Base-by-base conservation (phyloP, 1,284 basidiomycete genomes). In the Ganoderma lingzhi region DNA sequence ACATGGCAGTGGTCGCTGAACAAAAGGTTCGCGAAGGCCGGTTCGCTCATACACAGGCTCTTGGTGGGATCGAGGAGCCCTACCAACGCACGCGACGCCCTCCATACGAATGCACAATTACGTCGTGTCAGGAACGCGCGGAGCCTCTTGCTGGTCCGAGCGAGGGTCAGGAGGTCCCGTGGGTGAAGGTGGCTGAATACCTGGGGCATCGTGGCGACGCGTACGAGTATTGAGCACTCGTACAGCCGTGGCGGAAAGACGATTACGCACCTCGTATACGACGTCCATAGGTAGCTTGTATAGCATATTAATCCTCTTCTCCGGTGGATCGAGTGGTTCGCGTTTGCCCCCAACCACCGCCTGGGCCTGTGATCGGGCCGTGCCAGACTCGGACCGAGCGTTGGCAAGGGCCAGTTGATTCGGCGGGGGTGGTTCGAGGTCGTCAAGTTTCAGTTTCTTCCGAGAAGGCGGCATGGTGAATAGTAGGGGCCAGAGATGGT, bases 1-100 rank as follows among this genome's bases (percentile, higher is more conserved):
- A 78, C 77, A 64, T 71, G 70, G 48, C 76, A 75, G 61, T 74
- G 68, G 19, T 53, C 67, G 37, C 73, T 68, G 58, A 80, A 79
- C 2, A 73, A 53, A 37, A 78, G 65, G 35, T 72, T 62, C 1
- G 74, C 73, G 55, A 76, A 79, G 60, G 74, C 69, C 1, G 77
- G 75, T 59, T 82, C 80, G 53, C 72, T 75, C 60, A 81, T 59
- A 51, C 23, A 23, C 10, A 51, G 6, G 15, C 35, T 12, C n/a
- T n/a, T 14, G 19, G 5, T 8, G 9, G 32, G 56, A 17, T 35
- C 35, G 3, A 39, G 35, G 19, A 59, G 56, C 35, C 35, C 56
- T n/a, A 39, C 56, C 56, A 59, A 59, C 17, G 17, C 35, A n/a
- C 56, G 56, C 35, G 56, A 59, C 19, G 17, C 19, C 19, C 17